Evolutionary conservation across 805 yeast genomes (phyloP), one percentile per base, ranked within the genome.

Genomic region (Saccharomycopsis sp.): DNA sequence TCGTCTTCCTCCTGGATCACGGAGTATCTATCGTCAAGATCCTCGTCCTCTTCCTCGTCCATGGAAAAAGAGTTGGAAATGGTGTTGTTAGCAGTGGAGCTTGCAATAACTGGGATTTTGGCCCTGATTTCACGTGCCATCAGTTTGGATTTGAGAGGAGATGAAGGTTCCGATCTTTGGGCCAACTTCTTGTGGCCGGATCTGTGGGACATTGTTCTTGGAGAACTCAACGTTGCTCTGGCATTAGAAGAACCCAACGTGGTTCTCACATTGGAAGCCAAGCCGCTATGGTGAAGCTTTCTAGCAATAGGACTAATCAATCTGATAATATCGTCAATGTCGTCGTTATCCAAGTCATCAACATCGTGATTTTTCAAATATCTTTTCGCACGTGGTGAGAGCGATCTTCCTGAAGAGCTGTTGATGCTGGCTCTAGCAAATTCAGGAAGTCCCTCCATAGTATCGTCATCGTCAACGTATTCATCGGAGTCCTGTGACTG

Each of bases 281-380:
- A 5, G 5, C 21, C 18, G 16, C 21, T 16, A 44, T 44, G 18
- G 7, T 47, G 20, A 3, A 58, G 29, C 24, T 55, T 54, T 52
- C 61, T 55, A 20, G 61, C 58, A 18, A 58, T 55, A 47, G 61
- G 61, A n/a, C 51, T 24, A 23, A 58, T 58, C 20, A 56, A 40
- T 48, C 55, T 55, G n/a, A 58, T 56, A 41, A 58, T 54, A 34
- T 58, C 61, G 18, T 58, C 61, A 47, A 58, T 58, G 48, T 58
- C 61, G 24, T 58, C 61, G 24, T 54, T 51, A 8, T 58, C 61
- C 34, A 58, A 46, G 18, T 57, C 55, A 20, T 56, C 61, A 18
- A 58, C 48, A 7, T 58, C 61, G 24, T 58, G 59, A 34, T 58
- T 56, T 24, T 48, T 54, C 14, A 58, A 40, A 37, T 58, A 58